Percentiles rank a stretch among this genome's conserved stretches.
phyloP scores from a whole-genome alignment of 495 filamentous ascomycete genomes.

The Cetradonia linearis region DNA sequence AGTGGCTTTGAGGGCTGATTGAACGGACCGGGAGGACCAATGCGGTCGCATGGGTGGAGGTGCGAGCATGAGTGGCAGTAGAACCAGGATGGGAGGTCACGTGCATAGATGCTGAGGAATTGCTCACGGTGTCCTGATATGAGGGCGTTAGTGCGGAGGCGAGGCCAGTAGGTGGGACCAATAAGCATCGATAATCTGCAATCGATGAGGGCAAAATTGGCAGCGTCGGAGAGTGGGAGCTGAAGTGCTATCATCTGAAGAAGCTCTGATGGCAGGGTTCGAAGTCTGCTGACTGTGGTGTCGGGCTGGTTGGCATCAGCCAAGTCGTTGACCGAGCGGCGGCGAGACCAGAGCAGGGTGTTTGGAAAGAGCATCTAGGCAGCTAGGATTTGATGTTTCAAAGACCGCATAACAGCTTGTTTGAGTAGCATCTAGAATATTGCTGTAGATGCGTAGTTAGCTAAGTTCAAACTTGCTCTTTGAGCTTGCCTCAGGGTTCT shows the following conservation, averaged over 20 bases:
- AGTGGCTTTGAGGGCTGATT: not conserved
- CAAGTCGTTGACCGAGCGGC: not conserved
- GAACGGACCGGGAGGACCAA: not conserved
- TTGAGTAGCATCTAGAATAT: not conserved
- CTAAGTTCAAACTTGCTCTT: not conserved
- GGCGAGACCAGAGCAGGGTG: not conserved
- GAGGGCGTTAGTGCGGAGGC: not conserved
- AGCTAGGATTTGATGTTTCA: not conserved
- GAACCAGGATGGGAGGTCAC: not conserved
- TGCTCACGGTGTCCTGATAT: not conserved
- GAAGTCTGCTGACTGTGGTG: not conserved
- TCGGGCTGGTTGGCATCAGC: not conserved
- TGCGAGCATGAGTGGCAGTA: slow-evolving; percentile 3
- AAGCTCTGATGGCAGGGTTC: not conserved
- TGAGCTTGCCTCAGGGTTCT: not conserved
- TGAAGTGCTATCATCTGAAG: slow-evolving; percentile 1
- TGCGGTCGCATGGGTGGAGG: not conserved
- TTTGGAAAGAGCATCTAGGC: not conserved
- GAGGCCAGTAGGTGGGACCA: slow-evolving; percentile 2
- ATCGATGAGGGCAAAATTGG: not conserved
- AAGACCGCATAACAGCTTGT: not conserved
- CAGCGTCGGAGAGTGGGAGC: not conserved
- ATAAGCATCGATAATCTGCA: not conserved
- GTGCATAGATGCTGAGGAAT: not conserved
- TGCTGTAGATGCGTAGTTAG: not conserved